Evolutionary conservation across 768 basidiomycete species (phyloP), one percentile per base, ranked within the genome.

Genomic region (Thelephora aurantiotincta): DNA sequence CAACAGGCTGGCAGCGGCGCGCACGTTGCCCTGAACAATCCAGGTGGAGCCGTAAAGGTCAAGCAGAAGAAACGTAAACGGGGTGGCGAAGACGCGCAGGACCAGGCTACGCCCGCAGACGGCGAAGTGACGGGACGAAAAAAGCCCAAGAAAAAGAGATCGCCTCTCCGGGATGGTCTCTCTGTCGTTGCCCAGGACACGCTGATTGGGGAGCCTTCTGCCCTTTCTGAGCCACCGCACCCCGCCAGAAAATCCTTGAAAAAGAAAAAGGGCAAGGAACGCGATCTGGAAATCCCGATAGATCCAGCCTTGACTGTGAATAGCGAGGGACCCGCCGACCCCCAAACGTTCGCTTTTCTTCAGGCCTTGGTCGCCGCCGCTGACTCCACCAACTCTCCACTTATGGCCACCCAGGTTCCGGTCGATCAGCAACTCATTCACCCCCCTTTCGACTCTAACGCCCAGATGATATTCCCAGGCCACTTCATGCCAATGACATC

Each of bases 301-400:
- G n/a, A 26, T 43, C 35, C 48, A 42, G 46, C 42, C 23, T 20
- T 41, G 18, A 38, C 47, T 14, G 43, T 54, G 13, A 46, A 35
- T 3, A 43, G 47, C 11, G 26, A 30, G 9, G 26, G 26, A 30
- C 49, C 55, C 11, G 54, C 54, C 26, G 58, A 59, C 46, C 48
- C 62, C 42, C 66, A 71, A 37, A 64, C 73, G 6, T 71, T 77
- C 2, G 71, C 80, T 3, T 71, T 82, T 45, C 63, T 82, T 35
- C 76, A 75, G 44, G 79, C 80, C 0, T 74, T 82, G 12, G 77
- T 80, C 18, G 77, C 78, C 30, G 77, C 79, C 5, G 75, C 79
- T 3, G 65, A 20, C 52, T 60, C 23, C 52, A 59, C 30, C 56
- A 60, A 33, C 60, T 58, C 51, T 52, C 61, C 49, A 42, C 63